These are phyloP conservation scores for Solanum aculeatissimum DNA, from an alignment of 305 asterid genomes.

Conservation along the genomic window DNA sequence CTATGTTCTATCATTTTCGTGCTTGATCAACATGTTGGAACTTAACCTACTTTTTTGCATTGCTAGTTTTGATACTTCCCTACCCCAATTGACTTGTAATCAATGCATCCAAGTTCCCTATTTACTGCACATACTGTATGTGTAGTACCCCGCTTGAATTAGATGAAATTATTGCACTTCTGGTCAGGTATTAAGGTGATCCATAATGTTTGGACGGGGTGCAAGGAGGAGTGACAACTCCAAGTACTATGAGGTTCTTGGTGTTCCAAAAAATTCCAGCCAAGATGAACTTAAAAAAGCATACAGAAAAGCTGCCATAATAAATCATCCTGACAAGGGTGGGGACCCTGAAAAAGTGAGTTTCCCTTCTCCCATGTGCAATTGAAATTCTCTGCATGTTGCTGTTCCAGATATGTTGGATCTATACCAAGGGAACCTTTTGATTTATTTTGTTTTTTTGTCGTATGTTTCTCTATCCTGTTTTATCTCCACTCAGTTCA, in stretches of 20 bases:
- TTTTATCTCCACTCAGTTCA: conserved; percentile 29
- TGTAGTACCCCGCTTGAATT: not conserved
- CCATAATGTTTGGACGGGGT: conserved; percentile 36
- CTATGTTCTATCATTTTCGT: not conserved
- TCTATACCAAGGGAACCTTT: not conserved
- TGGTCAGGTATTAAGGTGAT: not conserved
- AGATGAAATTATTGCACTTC: not conserved
- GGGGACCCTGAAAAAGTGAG: conserved; percentile 67
- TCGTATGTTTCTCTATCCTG: not conserved
- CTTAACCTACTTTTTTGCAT: not conserved
- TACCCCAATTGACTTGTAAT: not conserved
- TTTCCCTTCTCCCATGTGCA: not conserved
- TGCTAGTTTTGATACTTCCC: not conserved
- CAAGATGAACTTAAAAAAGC: conserved; percentile 58
- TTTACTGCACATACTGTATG: not conserved
- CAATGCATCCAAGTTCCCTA: not conserved
- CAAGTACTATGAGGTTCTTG: conserved; percentile 48
- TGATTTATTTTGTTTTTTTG: not conserved
- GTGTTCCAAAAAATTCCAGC: conserved; percentile 36
- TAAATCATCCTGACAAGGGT: conserved; percentile 69
- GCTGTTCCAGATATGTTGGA: not conserved
- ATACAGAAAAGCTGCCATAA: conserved; percentile 55
- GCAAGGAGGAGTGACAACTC: conserved; percentile 34
- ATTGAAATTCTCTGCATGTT: not conserved
- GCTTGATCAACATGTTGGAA: not conserved